These are phyloP conservation scores for Phylloporus gajari DNA, from an alignment of 1,284 basidiomycete genomes.

Conservation along the genomic window DNA sequence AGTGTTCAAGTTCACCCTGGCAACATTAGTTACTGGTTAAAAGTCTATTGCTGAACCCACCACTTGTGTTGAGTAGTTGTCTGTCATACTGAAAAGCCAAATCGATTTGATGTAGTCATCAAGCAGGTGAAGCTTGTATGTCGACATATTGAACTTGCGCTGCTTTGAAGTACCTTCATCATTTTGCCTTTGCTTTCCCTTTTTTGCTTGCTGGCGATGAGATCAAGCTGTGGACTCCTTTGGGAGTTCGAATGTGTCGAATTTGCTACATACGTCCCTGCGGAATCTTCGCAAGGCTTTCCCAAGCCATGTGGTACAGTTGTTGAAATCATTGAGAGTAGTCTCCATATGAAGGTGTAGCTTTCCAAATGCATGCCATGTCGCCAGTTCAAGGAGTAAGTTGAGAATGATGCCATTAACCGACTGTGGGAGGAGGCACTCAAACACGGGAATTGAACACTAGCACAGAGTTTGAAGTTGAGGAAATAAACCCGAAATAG, in stretches of 20 bases:
- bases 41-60: background rate
- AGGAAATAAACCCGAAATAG: background rate
- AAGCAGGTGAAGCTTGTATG: slow-evolving; percentile 1
- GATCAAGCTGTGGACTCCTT: background rate
- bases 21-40: background rate
- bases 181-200: background rate
- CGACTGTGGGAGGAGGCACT: background rate
- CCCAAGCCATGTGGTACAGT: background rate
- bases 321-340: background rate
- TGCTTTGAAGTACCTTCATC: background rate
- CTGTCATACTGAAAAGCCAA: background rate
- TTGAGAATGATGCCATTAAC: background rate
- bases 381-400: background rate
- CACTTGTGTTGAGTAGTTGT: slow-evolving; percentile 3
- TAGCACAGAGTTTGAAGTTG: background rate
- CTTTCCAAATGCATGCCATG: background rate
- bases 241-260: background rate
- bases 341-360: background rate
- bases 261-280: background rate
- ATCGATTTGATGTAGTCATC: background rate
- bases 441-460: slow-evolving; percentile 3
- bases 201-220: background rate
- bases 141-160: background rate
- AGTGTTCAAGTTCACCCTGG: background rate
- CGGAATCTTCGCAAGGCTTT: background rate